Evolutionary conservation across 2,329 filamentous ascomycete genomes (phyloP).

Genomic region (Talaromyces sp.): DNA sequence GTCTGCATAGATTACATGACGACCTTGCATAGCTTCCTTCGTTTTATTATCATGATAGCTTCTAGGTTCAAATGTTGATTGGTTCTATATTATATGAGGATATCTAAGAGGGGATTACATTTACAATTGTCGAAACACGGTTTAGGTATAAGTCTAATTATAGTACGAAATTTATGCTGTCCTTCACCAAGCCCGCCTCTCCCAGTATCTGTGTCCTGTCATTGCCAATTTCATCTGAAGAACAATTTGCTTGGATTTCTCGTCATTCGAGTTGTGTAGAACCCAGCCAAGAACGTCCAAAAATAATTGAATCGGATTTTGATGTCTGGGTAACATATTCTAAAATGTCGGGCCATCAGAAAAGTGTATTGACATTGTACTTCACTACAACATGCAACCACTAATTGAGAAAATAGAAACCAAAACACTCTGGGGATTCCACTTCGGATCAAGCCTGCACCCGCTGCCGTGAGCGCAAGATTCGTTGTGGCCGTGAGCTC

Average conservation of each 20-base stretch:
- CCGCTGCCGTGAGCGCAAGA: slow-evolving; percentile 22
- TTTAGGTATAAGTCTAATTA: neutral
- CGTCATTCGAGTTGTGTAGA: neutral
- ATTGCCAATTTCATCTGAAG: neutral
- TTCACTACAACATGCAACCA: too few relatives aligned
- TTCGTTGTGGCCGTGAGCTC: slow-evolving; percentile 21
- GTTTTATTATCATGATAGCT: neutral
- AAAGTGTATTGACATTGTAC: too few relatives aligned
- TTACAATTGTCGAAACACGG: neutral
- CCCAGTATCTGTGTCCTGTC: neutral
- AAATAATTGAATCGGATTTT: too few relatives aligned
- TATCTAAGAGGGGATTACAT: neutral
- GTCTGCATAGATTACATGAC: neutral
- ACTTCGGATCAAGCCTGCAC: slow-evolving; percentile 19
- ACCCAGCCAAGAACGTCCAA: neutral
- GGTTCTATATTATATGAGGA: neutral
- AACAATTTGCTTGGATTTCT: neutral
- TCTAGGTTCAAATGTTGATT: neutral
- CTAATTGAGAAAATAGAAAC: too few relatives aligned
- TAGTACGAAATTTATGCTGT: neutral
- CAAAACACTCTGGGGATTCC: slow-evolving; percentile 4
- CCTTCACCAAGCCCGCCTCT: neutral
- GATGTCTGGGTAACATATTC: too few relatives aligned
- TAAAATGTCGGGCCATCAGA: too few relatives aligned
- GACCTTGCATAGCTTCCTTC: neutral